phyloP scores from a whole-genome alignment of 805 yeast species.

The Cyberlindnera mycetangii region DNA sequence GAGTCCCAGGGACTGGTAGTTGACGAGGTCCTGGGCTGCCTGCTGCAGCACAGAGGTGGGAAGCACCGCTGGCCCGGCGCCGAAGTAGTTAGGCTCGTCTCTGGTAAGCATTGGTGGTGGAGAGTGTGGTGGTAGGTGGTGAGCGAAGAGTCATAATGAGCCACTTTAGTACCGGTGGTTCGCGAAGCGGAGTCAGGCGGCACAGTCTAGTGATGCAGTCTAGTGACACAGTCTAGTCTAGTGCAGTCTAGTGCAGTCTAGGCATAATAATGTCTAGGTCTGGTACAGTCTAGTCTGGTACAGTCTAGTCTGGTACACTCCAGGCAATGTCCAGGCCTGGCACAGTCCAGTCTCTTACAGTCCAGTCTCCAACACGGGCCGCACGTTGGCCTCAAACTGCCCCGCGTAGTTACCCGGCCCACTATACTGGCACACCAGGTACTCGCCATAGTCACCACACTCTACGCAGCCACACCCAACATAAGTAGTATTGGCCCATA shows the following conservation, averaged over 20 bases:
- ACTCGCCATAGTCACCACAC: conserved; percentile 52
- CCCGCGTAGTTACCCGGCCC: conserved; percentile 66
- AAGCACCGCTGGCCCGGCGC: conserved; percentile 97
- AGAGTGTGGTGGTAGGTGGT: neutral
- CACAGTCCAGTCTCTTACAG: too few species aligned
- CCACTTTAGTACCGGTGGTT: too few species aligned
- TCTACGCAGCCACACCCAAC: conserved; percentile 70
- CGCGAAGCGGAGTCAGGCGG: too few species aligned
- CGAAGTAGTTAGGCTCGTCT: conserved; percentile 79
- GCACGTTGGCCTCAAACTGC: conserved; percentile 35
- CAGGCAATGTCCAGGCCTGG: too few species aligned
- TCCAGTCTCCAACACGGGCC: too few species aligned
- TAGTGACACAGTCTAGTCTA: too few species aligned
- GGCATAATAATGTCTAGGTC: too few species aligned
- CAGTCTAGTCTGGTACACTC: too few species aligned
- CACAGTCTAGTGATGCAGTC: too few species aligned
- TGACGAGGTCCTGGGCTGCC: conserved; percentile 81
- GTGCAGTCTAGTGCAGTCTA: too few species aligned
- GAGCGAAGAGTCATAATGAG: conserved; percentile 8
- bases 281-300: too few species aligned
- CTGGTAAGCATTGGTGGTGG: conserved; percentile 40
- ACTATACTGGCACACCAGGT: conserved; percentile 67
- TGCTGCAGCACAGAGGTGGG: conserved; percentile 82
- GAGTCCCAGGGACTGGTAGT: conserved; percentile 65
- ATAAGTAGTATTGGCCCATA: conserved; percentile 62